A percentile compares a stretch with the other conserved stretches of the same genome.
These are phyloP conservation scores for Ophiobolus disseminans DNA, from an alignment of 2,329 filamentous ascomycete species.

Conservation along the genomic window DNA sequence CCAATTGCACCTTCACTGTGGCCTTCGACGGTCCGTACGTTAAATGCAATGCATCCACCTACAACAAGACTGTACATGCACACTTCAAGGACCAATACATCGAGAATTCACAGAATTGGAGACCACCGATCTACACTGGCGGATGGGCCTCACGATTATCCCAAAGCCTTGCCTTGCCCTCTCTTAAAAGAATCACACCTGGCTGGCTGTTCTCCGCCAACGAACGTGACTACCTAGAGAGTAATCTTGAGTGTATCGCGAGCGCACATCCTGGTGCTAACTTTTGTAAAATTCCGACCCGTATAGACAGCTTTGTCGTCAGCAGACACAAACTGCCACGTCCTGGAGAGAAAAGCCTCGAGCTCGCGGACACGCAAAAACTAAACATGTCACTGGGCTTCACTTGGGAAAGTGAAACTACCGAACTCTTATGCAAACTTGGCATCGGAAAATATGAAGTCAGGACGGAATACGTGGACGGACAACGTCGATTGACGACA, in stretches of 20 bases:
- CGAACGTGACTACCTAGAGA: neutral
- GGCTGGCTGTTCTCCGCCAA: neutral
- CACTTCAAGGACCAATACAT: neutral
- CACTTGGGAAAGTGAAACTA: neutral
- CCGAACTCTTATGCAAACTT: neutral
- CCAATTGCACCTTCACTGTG: conserved; percentile 6
- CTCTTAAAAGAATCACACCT: no score
- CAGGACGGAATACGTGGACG: neutral
- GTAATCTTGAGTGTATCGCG: no score
- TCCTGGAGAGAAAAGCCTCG: neutral
- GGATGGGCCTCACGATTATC: no score
- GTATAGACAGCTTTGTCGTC: neutral
- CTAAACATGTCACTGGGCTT: no score
- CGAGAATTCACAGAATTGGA: no score
- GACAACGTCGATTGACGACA: neutral
- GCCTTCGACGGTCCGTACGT: conserved; percentile 2
- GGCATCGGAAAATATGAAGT: neutral
- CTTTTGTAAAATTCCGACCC: neutral
- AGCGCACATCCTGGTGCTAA: no score
- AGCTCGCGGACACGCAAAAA: neutral
- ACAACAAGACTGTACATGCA: neutral
- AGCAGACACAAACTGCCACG: neutral
- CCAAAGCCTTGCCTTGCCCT: no score
- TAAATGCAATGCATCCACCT: neutral
- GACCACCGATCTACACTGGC: neutral